phyloP scores from a whole-genome alignment of 1,284 basidiomycete genomes.

The Fistulinella cinereoalba region DNA sequence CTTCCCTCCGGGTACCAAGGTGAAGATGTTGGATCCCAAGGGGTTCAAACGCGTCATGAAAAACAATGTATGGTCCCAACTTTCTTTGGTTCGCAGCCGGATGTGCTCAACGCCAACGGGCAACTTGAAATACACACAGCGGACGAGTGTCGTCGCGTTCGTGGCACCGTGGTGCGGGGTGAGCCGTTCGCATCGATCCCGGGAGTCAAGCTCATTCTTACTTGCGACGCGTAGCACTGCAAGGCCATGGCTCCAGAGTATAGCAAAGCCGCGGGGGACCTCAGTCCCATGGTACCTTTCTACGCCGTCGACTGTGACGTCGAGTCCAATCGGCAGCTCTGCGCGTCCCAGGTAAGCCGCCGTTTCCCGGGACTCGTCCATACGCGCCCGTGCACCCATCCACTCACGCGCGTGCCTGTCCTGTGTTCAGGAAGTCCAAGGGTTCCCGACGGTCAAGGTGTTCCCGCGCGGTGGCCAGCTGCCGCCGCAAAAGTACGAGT shows the following conservation, averaged over 20 bases:
- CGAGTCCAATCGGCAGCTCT: constrained; percentile 77
- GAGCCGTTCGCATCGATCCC: constrained; percentile 29
- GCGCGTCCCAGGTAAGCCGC: constrained; percentile 66
- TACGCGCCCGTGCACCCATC: no score
- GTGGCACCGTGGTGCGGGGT: constrained; percentile 90
- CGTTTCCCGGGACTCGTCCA: background rate
- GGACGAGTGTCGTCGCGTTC: constrained; percentile 80
- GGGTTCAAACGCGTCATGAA: constrained; percentile 75
- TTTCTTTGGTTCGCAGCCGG: background rate
- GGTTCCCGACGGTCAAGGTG: constrained; percentile 91
- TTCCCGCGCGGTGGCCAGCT: constrained; percentile 73
- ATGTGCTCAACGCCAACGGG: constrained; percentile 1
- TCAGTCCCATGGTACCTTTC: constrained; percentile 82
- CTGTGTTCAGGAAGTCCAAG: constrained; percentile 71
- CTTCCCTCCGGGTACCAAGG: constrained; percentile 66
- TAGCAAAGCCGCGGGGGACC: constrained; percentile 74
- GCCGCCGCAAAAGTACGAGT: constrained; percentile 68
- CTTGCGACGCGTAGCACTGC: no score
- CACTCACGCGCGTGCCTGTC: background rate
- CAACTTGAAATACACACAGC: constrained; percentile 42
- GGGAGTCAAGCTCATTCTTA: no score
- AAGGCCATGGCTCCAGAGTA: constrained; percentile 85
- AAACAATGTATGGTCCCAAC: constrained; percentile 56
- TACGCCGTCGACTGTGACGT: constrained; percentile 93
- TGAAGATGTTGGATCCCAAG: constrained; percentile 74